A percentile compares a stretch with the other conserved stretches of the same genome.
phyloP scores from a whole-genome alignment of 352 stramenopile genomes.

The Pythium dissotocum region DNA sequence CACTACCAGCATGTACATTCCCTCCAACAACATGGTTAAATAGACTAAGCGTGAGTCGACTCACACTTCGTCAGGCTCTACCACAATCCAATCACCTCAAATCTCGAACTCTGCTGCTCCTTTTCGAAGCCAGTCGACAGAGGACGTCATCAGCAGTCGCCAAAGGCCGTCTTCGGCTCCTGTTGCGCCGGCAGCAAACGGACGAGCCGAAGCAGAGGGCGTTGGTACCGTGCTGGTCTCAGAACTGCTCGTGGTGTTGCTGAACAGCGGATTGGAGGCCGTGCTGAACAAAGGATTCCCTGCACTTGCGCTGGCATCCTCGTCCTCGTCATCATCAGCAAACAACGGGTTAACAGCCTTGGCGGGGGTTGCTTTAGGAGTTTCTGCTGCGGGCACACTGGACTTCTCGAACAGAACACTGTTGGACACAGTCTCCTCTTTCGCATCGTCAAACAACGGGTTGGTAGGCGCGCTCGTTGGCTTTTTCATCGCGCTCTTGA shows the following conservation, averaged over 20 bases:
- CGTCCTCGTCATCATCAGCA: conserved; percentile 1
- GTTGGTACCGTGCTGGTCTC: conserved; percentile 2
- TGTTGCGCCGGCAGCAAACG: neutral
- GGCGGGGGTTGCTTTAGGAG: neutral
- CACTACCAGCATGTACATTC: neutral
- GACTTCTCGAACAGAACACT: neutral
- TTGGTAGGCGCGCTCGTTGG: neutral
- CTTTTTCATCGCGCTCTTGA: conserved; percentile 29
- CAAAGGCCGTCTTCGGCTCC: conserved; percentile 62
- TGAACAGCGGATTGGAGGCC: conserved; percentile 11
- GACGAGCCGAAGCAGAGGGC: neutral
- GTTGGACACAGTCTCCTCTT: neutral
- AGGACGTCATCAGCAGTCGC: conserved; percentile 79
- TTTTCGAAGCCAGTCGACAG: conserved; percentile 49
- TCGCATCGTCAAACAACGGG: conserved; percentile 6
- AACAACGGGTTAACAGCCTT: conserved; percentile 20
- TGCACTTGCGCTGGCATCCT: neutral
- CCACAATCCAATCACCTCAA: conserved; percentile 11
- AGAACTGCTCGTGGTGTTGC: neutral
- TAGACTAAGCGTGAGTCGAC: neutral
- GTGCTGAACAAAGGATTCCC: conserved; percentile 17
- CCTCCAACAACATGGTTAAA: conserved; percentile 9
- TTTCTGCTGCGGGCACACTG: neutral
- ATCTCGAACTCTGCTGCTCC: conserved; percentile 39
- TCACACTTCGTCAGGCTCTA: too few species aligned